phyloP scores from a whole-genome alignment of 2,329 filamentous ascomycete species.

The Trichophaea hybrida region DNA sequence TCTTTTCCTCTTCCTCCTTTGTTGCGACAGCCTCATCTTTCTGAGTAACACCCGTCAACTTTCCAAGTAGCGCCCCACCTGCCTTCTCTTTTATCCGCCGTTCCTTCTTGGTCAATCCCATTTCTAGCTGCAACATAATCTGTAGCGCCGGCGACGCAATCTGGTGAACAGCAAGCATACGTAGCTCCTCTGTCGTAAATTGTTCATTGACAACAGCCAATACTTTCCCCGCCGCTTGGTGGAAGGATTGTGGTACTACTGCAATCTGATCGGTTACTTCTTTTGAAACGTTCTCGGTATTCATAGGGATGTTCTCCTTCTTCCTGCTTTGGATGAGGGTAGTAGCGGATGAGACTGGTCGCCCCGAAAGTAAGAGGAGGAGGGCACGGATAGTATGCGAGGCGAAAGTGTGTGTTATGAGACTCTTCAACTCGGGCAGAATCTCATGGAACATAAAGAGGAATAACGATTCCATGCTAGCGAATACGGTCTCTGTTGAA shows the following conservation, averaged over 20 bases:
- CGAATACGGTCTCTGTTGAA: conserved; percentile 36
- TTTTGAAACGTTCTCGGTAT: conserved; percentile 36
- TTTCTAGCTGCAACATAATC: conserved; percentile 72
- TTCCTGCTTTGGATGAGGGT: conserved; percentile 78
- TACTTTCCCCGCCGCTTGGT: conserved; percentile 62
- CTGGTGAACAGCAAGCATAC: conserved; percentile 72
- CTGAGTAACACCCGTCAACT: conserved; percentile 36
- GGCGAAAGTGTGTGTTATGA: conserved; percentile 77
- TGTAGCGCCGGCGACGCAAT: conserved; percentile 90
- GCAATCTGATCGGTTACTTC: conserved; percentile 35
- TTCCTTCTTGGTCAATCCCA: conserved; percentile 55
- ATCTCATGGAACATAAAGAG: conserved; percentile 64
- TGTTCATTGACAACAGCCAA: conserved; percentile 60
- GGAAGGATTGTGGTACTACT: conserved; percentile 65
- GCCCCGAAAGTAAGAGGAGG: conserved; percentile 69
- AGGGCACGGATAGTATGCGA: conserved; percentile 83
- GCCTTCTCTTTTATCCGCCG: conserved; percentile 45
- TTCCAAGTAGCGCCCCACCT: conserved; percentile 49
- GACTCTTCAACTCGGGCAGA: conserved; percentile 65
- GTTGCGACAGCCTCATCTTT: not conserved
- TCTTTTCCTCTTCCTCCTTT: conserved; percentile 2
- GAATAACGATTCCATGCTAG: conserved; percentile 65
- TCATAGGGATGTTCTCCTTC: conserved; percentile 66
- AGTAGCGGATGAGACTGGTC: conserved; percentile 56
- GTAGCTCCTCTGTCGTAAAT: conserved; percentile 65